Base-by-base conservation (phyloP, 2,329 filamentous ascomycete genomes). In the Colletotrichum lini region DNA sequence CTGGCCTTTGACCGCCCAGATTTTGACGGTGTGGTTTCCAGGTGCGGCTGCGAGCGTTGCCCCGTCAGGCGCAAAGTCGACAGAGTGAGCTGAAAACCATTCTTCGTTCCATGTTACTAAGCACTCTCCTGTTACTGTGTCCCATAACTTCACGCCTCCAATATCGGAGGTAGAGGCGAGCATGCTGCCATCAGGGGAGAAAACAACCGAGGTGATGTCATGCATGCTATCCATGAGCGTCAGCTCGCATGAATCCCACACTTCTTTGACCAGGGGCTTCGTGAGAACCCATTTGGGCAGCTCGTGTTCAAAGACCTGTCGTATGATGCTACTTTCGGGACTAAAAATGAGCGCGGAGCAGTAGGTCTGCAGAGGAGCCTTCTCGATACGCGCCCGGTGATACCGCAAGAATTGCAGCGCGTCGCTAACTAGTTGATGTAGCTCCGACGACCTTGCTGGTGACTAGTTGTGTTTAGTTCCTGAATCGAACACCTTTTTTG, bases 1-100 rank as follows among this genome's bases (percentile, higher is more conserved):
- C 21, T 23, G n/a, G 21, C 47, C 21, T 23, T 2, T 15, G 44
- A 16, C 15, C 12, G 4, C 10, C 21, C 10, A 50, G n/a, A 50
- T 3, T 12, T 15, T 23, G 6, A 50, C 10, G 4, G 21, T 50
- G 12, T 18, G 2, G 21, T 50, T 12, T 1, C 4, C 2, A 2
- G 2, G 10, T 23, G 47, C 47, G 4, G n/a, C 21, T 13, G 10
- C 47, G 2, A 50, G 21, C 10, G 12, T n/a, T 3, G 1, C 13
- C 10, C 47, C 13, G 7, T 50, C n/a, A 15, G n/a, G 12, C 16
- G 49, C 21, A 3, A 16, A 50, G 49, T 21, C 49, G 3, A 15
- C 21, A 9, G 2, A 7, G 10, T 12, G 12, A 49, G 9, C 7
- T 2, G 0, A 2, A 5, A 2, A 5, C 21, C 8, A 2, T 2